Base-by-base conservation (phyloP, 2,329 filamentous ascomycete species). In the Fusarium hostae region DNA sequence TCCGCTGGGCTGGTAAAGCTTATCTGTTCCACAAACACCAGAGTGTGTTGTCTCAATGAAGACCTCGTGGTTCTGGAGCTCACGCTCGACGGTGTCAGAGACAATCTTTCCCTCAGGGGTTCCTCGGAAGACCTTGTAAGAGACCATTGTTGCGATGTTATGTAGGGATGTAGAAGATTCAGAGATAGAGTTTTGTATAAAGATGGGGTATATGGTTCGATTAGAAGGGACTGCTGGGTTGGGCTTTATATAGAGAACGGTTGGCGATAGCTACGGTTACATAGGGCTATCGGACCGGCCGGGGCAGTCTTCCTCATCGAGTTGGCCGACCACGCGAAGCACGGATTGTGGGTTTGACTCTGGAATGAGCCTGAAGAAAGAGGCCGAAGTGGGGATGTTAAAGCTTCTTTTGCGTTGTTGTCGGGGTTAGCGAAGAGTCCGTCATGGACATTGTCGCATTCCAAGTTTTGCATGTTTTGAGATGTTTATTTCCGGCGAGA, bases 21-120 rank as follows among this genome's bases (percentile, higher is more conserved):
- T 73, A 6, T 73, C 70, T 2, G 70, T 73, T 15, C 51, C 70
- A 13, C 70, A 73, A 16, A 73, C 70, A 13, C 70, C 70, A 30
- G 70, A 73, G 39, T 73, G 70, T 28, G 70, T 73, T 18, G 70
- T 73, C 70, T 73, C 70, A 32, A 73, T 66, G 16, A 61, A 73
- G 26, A 73, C 70, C 22, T 73, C 70, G 32, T 73, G 67, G 56
- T 57, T 60, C 59, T 71, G 44, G 6, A 73, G 70, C 22, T 57
- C 44, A 8, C 70, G 67, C 58, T 68, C 56, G 22, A 73, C 71
- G 1, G 47, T 65, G 37, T 65, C 59, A 45, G 70, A 43, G 30
- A 57, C 28, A 26, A 73, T 73, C 41, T 71, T 73, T n/a, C 70
- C 70, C 67, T 73, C 70, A 5, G 67, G 57, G 43, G 63, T 40